These are phyloP conservation scores for Trichoderma sp. DNA, from an alignment of 2,329 filamentous ascomycete species.

Conservation along the genomic window DNA sequence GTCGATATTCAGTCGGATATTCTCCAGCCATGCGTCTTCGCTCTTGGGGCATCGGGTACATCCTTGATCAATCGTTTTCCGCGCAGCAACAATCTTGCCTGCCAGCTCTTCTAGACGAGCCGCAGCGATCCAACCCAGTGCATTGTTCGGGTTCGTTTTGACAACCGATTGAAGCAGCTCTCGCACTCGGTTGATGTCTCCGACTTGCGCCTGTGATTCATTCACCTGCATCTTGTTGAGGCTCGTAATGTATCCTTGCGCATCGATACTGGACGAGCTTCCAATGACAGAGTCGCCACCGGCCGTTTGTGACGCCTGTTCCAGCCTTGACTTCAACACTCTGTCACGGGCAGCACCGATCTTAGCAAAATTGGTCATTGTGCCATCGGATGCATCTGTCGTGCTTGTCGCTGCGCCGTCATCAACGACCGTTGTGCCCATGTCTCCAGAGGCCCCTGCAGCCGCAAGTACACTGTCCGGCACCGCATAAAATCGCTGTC, in stretches of 20 bases:
- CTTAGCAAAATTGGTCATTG: constrained; percentile 96
- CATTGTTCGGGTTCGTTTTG: constrained; percentile 93
- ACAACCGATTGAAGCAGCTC: constrained; percentile 94
- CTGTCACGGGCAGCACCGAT: constrained; percentile 96
- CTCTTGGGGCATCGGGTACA: constrained; percentile 90
- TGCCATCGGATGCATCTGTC: constrained; percentile 65
- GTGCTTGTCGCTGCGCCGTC: constrained; percentile 56
- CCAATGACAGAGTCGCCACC: constrained; percentile 65
- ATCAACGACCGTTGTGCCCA: constrained; percentile 85
- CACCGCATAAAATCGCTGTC: constrained; percentile 89
- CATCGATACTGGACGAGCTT: constrained; percentile 86
- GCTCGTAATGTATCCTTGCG: constrained; percentile 92
- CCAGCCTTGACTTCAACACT: constrained; percentile 88
- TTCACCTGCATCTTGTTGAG: constrained; percentile 77
- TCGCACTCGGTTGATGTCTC: constrained; percentile 91
- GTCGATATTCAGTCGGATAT: constrained; percentile 82
- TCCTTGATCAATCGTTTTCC: constrained; percentile 82
- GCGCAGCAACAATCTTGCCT: constrained; percentile 84
- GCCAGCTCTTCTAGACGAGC: constrained; percentile 89
- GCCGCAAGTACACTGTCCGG: constrained; percentile 93
- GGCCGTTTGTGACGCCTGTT: constrained; percentile 76
- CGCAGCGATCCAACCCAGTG: constrained; percentile 92
- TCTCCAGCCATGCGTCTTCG: constrained; percentile 94
- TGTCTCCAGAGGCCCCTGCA: constrained; percentile 73
- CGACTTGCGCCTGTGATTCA: constrained; percentile 78